Percentiles rank a stretch among this genome's conserved stretches.
Conservation (phyloP, 2,329 filamentous ascomycete genomes). For the Pezicula radicicola region DNA sequence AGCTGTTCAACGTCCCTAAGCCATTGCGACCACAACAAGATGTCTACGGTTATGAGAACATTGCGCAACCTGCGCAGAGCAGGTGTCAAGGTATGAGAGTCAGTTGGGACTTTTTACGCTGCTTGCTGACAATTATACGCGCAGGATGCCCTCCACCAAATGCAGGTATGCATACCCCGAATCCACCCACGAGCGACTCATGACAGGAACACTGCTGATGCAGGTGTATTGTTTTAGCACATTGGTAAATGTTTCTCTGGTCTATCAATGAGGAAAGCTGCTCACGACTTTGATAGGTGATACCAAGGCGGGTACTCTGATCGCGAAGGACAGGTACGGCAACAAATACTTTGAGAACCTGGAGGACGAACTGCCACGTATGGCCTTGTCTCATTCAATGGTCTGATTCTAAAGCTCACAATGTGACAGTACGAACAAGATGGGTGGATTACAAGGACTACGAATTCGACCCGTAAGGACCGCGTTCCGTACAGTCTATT, state of each 20-base stretch:
- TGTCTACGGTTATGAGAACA: slow-evolving; percentile 91
- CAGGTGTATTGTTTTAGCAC: slow-evolving; percentile 19
- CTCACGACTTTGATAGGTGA: slow-evolving; percentile 61
- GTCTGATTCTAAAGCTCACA: slow-evolving; percentile 6
- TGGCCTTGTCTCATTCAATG: slow-evolving; percentile 29
- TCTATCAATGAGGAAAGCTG: neutral
- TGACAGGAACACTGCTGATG: slow-evolving; percentile 16
- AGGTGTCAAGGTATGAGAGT: slow-evolving; percentile 71
- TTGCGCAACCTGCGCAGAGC: slow-evolving; percentile 83
- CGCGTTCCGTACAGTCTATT: slow-evolving; percentile 2
- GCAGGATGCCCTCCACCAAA: slow-evolving; percentile 87
- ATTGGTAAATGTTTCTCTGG: slow-evolving; percentile 18
- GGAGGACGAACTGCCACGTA: slow-evolving; percentile 84
- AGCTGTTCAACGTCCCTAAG: slow-evolving; percentile 9
- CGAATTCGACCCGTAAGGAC: slow-evolving; percentile 71
- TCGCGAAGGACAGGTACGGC: slow-evolving; percentile 84
- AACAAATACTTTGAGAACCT: slow-evolving; percentile 98
- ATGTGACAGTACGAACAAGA: slow-evolving; percentile 73
- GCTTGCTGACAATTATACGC: slow-evolving; percentile 32
- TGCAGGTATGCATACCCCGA: slow-evolving; percentile 69
- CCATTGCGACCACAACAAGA: slow-evolving; percentile 44
- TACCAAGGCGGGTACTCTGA: slow-evolving; percentile 86
- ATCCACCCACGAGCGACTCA: slow-evolving; percentile 18
- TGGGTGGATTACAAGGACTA: slow-evolving; percentile 96
- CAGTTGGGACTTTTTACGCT: neutral